phyloP scores from a whole-genome alignment of 2,329 filamentous ascomycete species.

The Chaetomium strumarium region DNA sequence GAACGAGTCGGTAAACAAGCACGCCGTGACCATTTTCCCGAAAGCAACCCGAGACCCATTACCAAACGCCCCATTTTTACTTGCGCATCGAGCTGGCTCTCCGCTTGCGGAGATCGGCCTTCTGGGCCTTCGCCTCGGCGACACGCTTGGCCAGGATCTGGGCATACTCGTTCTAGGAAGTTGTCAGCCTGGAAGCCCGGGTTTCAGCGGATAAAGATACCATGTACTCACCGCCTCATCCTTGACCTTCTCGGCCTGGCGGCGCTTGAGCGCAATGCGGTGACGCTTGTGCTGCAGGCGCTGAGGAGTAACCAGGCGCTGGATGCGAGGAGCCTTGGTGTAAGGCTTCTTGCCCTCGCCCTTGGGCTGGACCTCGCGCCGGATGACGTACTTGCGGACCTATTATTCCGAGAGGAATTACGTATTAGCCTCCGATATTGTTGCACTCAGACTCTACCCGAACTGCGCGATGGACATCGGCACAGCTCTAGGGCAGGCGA shows the following conservation, averaged over 20 bases:
- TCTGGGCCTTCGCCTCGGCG: slow-evolving; percentile 88
- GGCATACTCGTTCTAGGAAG: slow-evolving; percentile 85
- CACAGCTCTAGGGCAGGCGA: slow-evolving; percentile 61
- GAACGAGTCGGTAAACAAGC: slow-evolving; percentile 25
- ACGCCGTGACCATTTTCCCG: slow-evolving; percentile 27
- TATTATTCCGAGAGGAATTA: slow-evolving; percentile 45
- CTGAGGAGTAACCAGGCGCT: slow-evolving; percentile 98
- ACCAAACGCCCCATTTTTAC: slow-evolving; percentile 47
- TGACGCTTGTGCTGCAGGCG: slow-evolving; percentile 99
- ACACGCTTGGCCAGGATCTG: slow-evolving; percentile 96
- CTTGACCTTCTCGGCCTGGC: slow-evolving; percentile 93
- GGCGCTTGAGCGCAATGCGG: slow-evolving; percentile 95
- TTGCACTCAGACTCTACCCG: slow-evolving; percentile 55
- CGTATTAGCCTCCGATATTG: slow-evolving; percentile 30
- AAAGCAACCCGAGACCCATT: slow-evolving; percentile 28
- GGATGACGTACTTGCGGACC: slow-evolving; percentile 99
- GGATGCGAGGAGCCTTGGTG: slow-evolving; percentile 99
- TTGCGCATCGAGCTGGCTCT: slow-evolving; percentile 93
- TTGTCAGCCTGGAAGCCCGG: slow-evolving; percentile 31
- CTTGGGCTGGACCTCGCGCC: slow-evolving; percentile 95
- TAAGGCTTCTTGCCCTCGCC: slow-evolving; percentile 95
- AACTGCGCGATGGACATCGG: slow-evolving; percentile 37
- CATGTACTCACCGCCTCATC: slow-evolving; percentile 76
- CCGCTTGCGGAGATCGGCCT: slow-evolving; percentile 93
- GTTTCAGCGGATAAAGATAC: background rate